Evolutionary conservation across 495 filamentous ascomycete species (phyloP).

Genomic region (Penicilliopsis zonata): DNA sequence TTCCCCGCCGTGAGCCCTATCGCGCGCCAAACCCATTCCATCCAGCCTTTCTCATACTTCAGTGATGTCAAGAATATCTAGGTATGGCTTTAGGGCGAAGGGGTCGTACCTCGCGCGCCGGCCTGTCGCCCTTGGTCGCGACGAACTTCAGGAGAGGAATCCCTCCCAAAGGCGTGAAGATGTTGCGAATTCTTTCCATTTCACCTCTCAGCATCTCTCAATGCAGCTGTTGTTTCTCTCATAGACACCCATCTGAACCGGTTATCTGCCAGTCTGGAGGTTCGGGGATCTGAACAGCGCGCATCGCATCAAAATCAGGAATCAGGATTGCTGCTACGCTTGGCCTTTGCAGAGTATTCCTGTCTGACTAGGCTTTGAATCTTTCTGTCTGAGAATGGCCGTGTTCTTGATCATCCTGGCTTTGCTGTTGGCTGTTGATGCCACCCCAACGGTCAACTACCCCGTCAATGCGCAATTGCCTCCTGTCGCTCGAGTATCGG

Average conservation of each 20-base stretch:
- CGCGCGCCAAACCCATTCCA: slow-evolving; percentile 7
- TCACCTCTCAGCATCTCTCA: too few species aligned
- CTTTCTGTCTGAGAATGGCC: slow-evolving; percentile 16
- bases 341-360: background rate
- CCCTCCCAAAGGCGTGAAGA: slow-evolving; percentile 10
- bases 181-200: too few species aligned
- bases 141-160: slow-evolving; percentile 12
- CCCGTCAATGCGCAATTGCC: slow-evolving; percentile 70
- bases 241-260: too few species aligned
- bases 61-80: slow-evolving; percentile 35
- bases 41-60: slow-evolving; percentile 25
- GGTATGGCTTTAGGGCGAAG: slow-evolving; percentile 31
- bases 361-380: slow-evolving; percentile 1
- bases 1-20: slow-evolving; percentile 23
- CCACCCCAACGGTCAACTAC: slow-evolving; percentile 42
- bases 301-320: too few species aligned
- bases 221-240: too few species aligned
- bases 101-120: slow-evolving; percentile 23
- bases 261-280: too few species aligned
- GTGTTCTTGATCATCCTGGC: slow-evolving; percentile 17
- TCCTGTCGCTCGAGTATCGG: slow-evolving; percentile 53
- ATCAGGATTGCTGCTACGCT: too few species aligned
- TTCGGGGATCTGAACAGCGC: too few species aligned
- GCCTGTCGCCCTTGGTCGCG: slow-evolving; percentile 21
- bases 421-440: slow-evolving; percentile 23